Evolutionary conservation across 257 asterid genomes (phyloP), one percentile per base, ranked within the genome.

Genomic region (Solanum pinnatisectum): DNA sequence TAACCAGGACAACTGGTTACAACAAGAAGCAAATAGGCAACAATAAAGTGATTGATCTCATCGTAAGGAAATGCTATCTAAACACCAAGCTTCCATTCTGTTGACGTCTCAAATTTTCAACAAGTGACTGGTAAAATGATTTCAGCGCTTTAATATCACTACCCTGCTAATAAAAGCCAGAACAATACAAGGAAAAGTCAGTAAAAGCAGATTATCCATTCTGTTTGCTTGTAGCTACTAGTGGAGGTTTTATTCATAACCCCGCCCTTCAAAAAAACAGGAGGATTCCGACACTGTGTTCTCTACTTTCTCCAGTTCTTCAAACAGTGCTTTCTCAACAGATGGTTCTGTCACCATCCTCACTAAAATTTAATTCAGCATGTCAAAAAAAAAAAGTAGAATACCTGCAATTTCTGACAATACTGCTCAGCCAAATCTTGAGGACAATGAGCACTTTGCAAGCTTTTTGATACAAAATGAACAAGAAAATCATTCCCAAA

Each of bases 381-480:
- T 70, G 63, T 39, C 79, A 85, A 18, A 52, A 44, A 73, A 74
- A 20, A 33, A 20, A 74, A 32, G 42, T 44, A 87, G 85, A 32
- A 84, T 93, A 97, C 99, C 99, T 94, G 99, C 91, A 97, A 91
- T 92, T 94, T 94, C 85, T 93, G 95, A 89, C 96, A 93, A 82
- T 94, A 97, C 91, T 94, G 94, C 88, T 95, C 96, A 72, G 98
- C 98, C 95, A 95, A 93, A 89, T 94, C 95, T 88, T 89, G 97
- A 87, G 99, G 95, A 88, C 99, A 97, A 89, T 92, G 96, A 65
- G 92, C 94, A 59, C 87, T 88, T 79, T 92, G 91, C 83, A 95
- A 93, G 77, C 98, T 93, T 89, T 94, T 96, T 20, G 99, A 94
- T 87, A 96, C 95, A 86, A 95, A 94, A 87, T 89, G 92, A 74